These are phyloP conservation scores for Calophaca sinica DNA, from an alignment of 306 rosid species.

Conservation along the genomic window DNA sequence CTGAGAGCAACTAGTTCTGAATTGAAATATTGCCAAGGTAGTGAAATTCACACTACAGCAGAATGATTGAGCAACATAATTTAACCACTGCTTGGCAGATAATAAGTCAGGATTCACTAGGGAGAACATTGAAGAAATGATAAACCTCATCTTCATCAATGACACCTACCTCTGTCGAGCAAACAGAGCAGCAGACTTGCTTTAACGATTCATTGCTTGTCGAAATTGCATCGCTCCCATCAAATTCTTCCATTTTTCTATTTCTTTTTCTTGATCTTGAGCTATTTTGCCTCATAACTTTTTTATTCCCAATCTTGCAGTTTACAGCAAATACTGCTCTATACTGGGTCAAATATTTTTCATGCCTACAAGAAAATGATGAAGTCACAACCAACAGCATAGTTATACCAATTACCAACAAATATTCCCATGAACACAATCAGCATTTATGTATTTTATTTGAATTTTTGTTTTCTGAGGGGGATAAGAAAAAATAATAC, in stretches of 20 bases:
- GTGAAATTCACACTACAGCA: slow-evolving; percentile 23
- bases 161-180: slow-evolving; percentile 78
- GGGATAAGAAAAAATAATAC: not conserved
- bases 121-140: slow-evolving; percentile 75
- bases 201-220: slow-evolving; percentile 54
- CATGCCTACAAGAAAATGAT: slow-evolving; percentile 68
- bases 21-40: slow-evolving; percentile 21
- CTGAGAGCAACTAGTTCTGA: too few species aligned
- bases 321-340: slow-evolving; percentile 75
- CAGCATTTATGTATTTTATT: not conserved
- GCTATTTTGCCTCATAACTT: slow-evolving; percentile 40
- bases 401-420: slow-evolving; percentile 21
- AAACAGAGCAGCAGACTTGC: slow-evolving; percentile 71
- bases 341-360: slow-evolving; percentile 77
- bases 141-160: slow-evolving; percentile 70
- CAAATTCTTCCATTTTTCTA: slow-evolving; percentile 45
- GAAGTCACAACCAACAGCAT: slow-evolving; percentile 32
- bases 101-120: slow-evolving; percentile 54
- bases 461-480: slow-evolving; percentile 3
- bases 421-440: slow-evolving; percentile 16
- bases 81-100: slow-evolving; percentile 25
- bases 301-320: slow-evolving; percentile 63
- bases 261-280: slow-evolving; percentile 52
- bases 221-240: slow-evolving; percentile 46
- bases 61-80: slow-evolving; percentile 14